Evolutionary conservation across 2,329 filamentous ascomycete genomes (phyloP).

Genomic region (Phyllosticta citribraziliensis): DNA sequence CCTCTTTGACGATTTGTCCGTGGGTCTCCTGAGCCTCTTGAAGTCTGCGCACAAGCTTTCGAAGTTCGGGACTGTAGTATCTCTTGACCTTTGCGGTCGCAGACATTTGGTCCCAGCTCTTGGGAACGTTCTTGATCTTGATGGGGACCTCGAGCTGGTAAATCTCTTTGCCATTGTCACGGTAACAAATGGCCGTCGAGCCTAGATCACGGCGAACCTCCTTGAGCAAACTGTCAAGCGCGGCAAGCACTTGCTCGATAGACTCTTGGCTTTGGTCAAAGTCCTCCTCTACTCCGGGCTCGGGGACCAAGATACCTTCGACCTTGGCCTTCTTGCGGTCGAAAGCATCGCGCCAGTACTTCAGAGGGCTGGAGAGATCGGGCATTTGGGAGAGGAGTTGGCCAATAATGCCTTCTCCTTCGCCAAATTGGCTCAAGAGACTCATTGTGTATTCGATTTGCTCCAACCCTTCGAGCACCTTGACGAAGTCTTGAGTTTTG

Average conservation of each 20-base stretch:
- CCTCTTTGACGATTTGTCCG: constrained; percentile 79
- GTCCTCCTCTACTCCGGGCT: constrained; percentile 78
- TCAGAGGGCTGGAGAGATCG: constrained; percentile 61
- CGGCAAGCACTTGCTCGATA: constrained; percentile 64
- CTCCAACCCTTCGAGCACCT: constrained; percentile 90
- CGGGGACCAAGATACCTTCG: constrained; percentile 73
- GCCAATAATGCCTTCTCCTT: constrained; percentile 75
- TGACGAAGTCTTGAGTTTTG: constrained; percentile 83
- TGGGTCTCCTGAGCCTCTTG: constrained; percentile 94
- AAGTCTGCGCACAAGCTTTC: constrained; percentile 70
- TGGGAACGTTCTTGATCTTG: constrained; percentile 74
- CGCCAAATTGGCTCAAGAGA: constrained; percentile 61
- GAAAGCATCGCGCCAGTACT: constrained; percentile 87
- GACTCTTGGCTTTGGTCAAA: constrained; percentile 75
- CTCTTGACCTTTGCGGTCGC: constrained; percentile 82
- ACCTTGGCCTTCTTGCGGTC: constrained; percentile 71
- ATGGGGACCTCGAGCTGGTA: constrained; percentile 86
- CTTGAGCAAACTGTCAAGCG: constrained; percentile 62
- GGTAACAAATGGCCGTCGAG: constrained; percentile 49
- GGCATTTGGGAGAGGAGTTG: constrained; percentile 81
- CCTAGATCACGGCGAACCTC: constrained; percentile 64
- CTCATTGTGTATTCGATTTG: constrained; percentile 93
- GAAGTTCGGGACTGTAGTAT: constrained; percentile 83
- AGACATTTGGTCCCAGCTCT: constrained; percentile 92
- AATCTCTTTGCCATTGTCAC: constrained; percentile 88